These are phyloP conservation scores for Coriaria nepalensis DNA, from an alignment of 306 rosid species.

Conservation along the genomic window DNA sequence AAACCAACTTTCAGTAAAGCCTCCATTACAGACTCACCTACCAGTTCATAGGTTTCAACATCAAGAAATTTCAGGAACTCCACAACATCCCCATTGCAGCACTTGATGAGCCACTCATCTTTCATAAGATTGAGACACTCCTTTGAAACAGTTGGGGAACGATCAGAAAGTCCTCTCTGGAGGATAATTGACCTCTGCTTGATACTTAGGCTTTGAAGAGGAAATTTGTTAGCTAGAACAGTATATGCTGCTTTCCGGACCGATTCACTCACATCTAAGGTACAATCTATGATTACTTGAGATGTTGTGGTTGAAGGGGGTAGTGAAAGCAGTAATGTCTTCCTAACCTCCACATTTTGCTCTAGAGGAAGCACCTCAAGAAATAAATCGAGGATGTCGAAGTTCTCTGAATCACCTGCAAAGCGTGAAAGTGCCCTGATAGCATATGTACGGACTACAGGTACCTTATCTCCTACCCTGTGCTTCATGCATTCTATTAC, in stretches of 20 bases:
- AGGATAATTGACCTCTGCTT: conserved; percentile 71
- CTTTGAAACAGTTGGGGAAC: conserved; percentile 66
- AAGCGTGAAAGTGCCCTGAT: conserved; percentile 94
- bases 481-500: conserved; percentile 73
- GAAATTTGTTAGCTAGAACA: conserved; percentile 84
- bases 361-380: conserved; percentile 63
- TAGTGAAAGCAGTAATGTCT: conserved; percentile 71
- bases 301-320: conserved; percentile 76
- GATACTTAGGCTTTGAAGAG: conserved; percentile 95
- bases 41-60: conserved; percentile 91
- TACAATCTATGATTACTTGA: conserved; percentile 72
- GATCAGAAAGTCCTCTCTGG: conserved; percentile 87
- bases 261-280: conserved; percentile 80
- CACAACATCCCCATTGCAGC: conserved; percentile 58
- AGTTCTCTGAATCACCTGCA: conserved; percentile 61
- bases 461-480: conserved; percentile 60
- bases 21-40: conserved; percentile 69
- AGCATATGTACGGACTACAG: conserved; percentile 63
- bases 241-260: conserved; percentile 80
- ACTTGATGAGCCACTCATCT: conserved; percentile 79
- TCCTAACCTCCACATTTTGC: conserved; percentile 76
- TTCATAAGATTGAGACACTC: conserved; percentile 78
- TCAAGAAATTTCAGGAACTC: conserved; percentile 81
- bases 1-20: conserved; percentile 54
- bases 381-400: conserved; percentile 66